Conservation (phyloP, 371 early-diverging fungal genomes). For the Rhizopus stolonifer region DNA sequence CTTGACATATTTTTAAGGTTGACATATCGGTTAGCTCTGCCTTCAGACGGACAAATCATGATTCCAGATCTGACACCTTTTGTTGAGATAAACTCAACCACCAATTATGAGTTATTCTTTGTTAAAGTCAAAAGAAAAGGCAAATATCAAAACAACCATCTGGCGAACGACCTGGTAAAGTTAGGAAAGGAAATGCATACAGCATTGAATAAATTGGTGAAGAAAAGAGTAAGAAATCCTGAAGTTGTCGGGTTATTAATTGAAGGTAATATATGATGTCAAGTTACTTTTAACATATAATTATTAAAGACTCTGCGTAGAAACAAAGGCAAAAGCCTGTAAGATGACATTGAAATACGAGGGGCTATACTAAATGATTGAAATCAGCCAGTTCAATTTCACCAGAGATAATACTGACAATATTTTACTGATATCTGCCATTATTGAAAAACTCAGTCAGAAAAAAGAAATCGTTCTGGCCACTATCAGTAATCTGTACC, state of each 20-base stretch:
- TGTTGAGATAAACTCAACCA: slow-evolving; percentile 13
- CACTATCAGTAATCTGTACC: neutral
- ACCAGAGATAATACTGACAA: neutral
- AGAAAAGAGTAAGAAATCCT: slow-evolving; percentile 13
- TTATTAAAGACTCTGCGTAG: slow-evolving; percentile 5
- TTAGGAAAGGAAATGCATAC: slow-evolving; percentile 20
- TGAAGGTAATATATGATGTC: slow-evolving; percentile 8
- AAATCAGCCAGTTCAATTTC: neutral
- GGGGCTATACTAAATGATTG: slow-evolving; percentile 6
- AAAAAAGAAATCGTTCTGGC: slow-evolving; percentile 1
- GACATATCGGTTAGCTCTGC: slow-evolving; percentile 6
- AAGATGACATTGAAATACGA: slow-evolving; percentile 6
- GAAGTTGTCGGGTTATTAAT: slow-evolving; percentile 16
- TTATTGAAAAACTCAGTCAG: neutral
- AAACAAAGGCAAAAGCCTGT: neutral
- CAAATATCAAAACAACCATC: slow-evolving; percentile 12
- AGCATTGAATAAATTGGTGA: slow-evolving; percentile 20
- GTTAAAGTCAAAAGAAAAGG: slow-evolving; percentile 23
- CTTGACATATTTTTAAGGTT: slow-evolving; percentile 8
- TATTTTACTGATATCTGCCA: slow-evolving; percentile 5
- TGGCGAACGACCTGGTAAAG: slow-evolving; percentile 16
- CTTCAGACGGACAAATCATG: slow-evolving; percentile 9
- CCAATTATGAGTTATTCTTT: slow-evolving; percentile 18
- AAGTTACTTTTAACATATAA: neutral
- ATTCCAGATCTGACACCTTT: slow-evolving; percentile 19